A percentile compares a stretch with the other conserved stretches of the same genome.
Evolutionary conservation across 23 red algal genomes (phyloP).

Genomic region (Gracilaria domingensis): DNA sequence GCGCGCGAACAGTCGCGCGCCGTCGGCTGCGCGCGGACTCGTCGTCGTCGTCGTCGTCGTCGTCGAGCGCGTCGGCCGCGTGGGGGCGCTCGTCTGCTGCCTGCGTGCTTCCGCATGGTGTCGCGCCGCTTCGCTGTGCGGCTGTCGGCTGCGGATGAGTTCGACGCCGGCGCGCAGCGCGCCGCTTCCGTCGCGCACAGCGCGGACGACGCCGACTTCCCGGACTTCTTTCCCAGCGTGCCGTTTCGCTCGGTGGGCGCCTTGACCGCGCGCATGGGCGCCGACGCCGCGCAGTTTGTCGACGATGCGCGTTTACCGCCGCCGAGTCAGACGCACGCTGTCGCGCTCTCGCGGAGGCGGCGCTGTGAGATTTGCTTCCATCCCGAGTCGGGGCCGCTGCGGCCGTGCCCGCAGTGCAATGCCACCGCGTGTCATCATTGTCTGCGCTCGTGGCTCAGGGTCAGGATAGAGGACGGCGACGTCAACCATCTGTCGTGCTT

Average conservation of each 20-base stretch:
- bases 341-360: neutral
- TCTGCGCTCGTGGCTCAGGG: conserved; percentile 16
- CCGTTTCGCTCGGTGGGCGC: neutral
- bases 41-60: neutral
- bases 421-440: conserved; percentile 25
- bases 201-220: neutral
- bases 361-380: conserved; percentile 31
- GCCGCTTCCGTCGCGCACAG: neutral
- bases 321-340: neutral
- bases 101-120: neutral
- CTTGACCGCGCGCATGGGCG: neutral
- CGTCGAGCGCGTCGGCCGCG: neutral
- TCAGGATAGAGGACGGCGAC: conserved; percentile 10
- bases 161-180: neutral
- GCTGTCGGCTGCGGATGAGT: neutral
- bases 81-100: neutral
- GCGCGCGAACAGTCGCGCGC: too few species aligned
- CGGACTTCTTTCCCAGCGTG: neutral
- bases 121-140: neutral
- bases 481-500: conserved; percentile 17
- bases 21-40: too few species aligned
- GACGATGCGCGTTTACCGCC: neutral
- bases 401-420: conserved; percentile 3
- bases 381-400: neutral
- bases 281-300: neutral